Base-by-base conservation (phyloP, 192 early-diverging fungal genomes). In the Coemansia sp. region DNA sequence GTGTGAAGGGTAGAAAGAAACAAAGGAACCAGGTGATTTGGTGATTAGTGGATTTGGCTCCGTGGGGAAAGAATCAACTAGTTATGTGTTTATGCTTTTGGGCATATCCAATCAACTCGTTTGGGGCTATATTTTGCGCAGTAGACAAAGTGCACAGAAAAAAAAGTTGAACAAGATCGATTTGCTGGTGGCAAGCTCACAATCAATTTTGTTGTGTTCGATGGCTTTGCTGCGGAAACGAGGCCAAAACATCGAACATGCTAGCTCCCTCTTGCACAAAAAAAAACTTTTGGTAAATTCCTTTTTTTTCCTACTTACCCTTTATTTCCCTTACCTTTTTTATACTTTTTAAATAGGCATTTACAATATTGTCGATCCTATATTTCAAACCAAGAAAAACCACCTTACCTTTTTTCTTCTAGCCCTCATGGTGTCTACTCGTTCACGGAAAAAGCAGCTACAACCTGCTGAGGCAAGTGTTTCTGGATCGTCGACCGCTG, bases 381-480 rank as follows among this genome's bases (percentile, higher is more conserved):
- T 25, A 25, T 25, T 25, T 25, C 22, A 25, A 25, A 25, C 0
- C 22, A 25, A 25, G 22, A 25, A 25, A 25, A 0, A 25, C 22
- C 22, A 25, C 1, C 22, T 25, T 25, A 25, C 22, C 48, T 18
- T 49, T 4, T 8, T 49, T 11, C 12, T 11, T 33, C 20, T 52
- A 5, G 32, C 5, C 14, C 42, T 32, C 17, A 65, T 65, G 63
- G 63, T 65, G 40, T 29, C 40, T 34, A 65, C 63, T 56, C 61
- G 61, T 31, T 63, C 61, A 10, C 48, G 14, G 18, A 32, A 8
- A 25, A 63, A 25, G 22, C 22, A 25, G 22, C 22, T 1, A 25
- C 22, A 63, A 20, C 16, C 61, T 8, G 18, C 52, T 12, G 52
- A 55, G 52, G 52, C 52, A 4, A 5, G 28, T 30, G 30, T 30